A percentile compares a stretch with the other conserved stretches of the same genome.
These are phyloP conservation scores for Golubevia pallescens DNA, from an alignment of 1,284 basidiomycete species.

Conservation along the genomic window DNA sequence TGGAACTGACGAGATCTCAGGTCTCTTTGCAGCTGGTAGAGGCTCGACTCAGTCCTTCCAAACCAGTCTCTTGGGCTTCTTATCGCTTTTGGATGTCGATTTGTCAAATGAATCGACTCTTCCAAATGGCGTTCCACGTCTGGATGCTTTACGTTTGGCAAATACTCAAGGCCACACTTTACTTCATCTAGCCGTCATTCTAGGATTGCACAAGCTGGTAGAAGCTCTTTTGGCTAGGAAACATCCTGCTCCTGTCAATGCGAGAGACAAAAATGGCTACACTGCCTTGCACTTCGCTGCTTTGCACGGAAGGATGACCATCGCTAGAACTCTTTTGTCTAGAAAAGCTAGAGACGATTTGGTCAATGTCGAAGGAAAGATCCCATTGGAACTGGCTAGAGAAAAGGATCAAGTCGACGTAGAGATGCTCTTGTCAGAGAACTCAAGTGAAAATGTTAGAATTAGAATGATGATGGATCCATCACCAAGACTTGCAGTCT, in stretches of 20 bases:
- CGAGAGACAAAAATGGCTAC: conserved; percentile 85
- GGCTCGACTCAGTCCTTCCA: conserved; percentile 69
- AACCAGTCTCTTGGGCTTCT: conserved; percentile 77
- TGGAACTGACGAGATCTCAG: conserved; percentile 18
- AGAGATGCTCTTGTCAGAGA: conserved; percentile 60
- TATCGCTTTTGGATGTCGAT: conserved; percentile 72
- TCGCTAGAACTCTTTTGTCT: conserved; percentile 74
- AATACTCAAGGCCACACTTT: conserved; percentile 63
- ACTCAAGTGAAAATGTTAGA: conserved; percentile 6
- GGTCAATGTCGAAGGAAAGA: conserved; percentile 78
- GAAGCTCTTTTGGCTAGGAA: conserved; percentile 76
- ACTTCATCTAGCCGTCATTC: conserved; percentile 83
- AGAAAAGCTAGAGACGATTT: conserved; percentile 81
- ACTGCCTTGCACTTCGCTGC: conserved; percentile 89
- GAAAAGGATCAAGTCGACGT: conserved; percentile 69
- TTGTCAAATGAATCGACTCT: conserved; percentile 32
- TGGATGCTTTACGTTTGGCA: conserved; percentile 65
- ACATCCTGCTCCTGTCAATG: conserved; percentile 74
- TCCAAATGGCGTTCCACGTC: conserved; percentile 25
- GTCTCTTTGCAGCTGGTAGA: conserved; percentile 22
- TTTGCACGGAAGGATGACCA: conserved; percentile 73
- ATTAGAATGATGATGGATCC: conserved; percentile 5
- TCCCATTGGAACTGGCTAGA: conserved; percentile 77
- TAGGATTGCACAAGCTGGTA: conserved; percentile 78
- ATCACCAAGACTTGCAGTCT: conserved; percentile 3